Base-by-base conservation (phyloP, 208 protist genomes). In the Leishmania gerbilli region DNA sequence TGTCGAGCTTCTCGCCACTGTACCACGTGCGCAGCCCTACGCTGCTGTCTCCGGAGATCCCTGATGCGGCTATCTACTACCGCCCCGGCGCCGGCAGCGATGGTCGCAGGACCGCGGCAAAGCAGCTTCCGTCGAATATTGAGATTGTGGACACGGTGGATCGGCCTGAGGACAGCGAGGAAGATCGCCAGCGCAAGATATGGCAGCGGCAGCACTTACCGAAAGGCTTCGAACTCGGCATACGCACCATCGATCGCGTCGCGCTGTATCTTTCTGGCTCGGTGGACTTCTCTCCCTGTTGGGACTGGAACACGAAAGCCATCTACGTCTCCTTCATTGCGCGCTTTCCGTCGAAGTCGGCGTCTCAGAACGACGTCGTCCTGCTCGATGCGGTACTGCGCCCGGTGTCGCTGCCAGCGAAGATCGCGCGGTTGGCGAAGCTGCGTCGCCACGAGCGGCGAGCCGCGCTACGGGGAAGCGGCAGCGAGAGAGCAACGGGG, bases 251-350 rank as follows among this genome's bases (percentile, higher is more conserved):
- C 31, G 81, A 95, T 67, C 83, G 86, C 51, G 34, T 93, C 17
- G 19, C 87, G 5, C 9, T 95, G 40, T 76, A 69, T 21, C 55
- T 95, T 31, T 88, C 77, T 4, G 83, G 88, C 75, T 72, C 51
- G 8, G 77, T 89, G 17, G 88, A 95, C 81, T 93, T 97, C 34
- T 77, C 81, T 0, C 65, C 76, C 24, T 76, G 82, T 7, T 97
- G 91, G 90, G 90, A 95, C 85, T 97, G 93, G 90, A 97, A 97
- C 82, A 95, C 92, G 40, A 93, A 95, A 68, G 80, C 85, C 1
- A 87, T 97, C 27, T 97, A 94, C 65, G 84, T 93, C 24, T 76
- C 85, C 40, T 85, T 92, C 37, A 65, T 95, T 15, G 91, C 83
- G n/a, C 87, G 88, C 49, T 97, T 94, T 83, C 3, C n/a, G 21